These are phyloP conservation scores for Tuber microsphaerosporum DNA, from an alignment of 495 filamentous ascomycete species.

Conservation along the genomic window DNA sequence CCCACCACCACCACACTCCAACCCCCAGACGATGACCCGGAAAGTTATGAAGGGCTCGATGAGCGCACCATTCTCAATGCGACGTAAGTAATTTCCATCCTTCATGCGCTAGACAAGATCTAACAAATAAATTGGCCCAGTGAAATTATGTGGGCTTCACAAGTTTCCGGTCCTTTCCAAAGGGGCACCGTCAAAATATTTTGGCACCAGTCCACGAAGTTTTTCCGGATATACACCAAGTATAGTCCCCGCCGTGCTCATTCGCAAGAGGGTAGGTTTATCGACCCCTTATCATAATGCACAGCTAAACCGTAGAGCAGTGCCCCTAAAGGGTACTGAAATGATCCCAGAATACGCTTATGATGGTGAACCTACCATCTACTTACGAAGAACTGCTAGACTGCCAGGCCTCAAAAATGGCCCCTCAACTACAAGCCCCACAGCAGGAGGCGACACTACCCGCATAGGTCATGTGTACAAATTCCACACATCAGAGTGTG, in stretches of 20 bases:
- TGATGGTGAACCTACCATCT: conserved; percentile 16
- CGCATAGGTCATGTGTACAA: conserved; percentile 23
- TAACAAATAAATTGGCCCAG: conserved; percentile 5
- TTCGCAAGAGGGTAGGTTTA: conserved; percentile 21
- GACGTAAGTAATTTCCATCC: conserved; percentile 8
- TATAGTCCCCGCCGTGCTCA: conserved; percentile 11
- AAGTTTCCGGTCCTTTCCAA: conserved; percentile 11
- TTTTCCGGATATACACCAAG: conserved; percentile 21
- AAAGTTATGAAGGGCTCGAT: conserved; percentile 17
- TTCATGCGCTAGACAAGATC: not conserved
- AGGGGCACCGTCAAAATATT: conserved; percentile 16
- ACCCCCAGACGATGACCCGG: conserved; percentile 10
- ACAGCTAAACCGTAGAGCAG: conserved; percentile 3
- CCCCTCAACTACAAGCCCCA: not conserved
- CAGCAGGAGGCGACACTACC: not conserved
- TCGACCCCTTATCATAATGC: not conserved
- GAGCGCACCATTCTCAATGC: conserved; percentile 16
- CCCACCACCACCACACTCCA: not conserved
- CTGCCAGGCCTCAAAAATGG: not conserved
- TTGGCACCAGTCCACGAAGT: conserved; percentile 17
- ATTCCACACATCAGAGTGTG: conserved; percentile 15
- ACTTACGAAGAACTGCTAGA: conserved; percentile 13
- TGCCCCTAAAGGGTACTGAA: conserved; percentile 16
- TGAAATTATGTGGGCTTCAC: conserved; percentile 18
- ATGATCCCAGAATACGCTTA: conserved; percentile 21